phyloP scores from a whole-genome alignment of 2,329 filamentous ascomycete species.

The Nannizziopsis arthrosporioides region DNA sequence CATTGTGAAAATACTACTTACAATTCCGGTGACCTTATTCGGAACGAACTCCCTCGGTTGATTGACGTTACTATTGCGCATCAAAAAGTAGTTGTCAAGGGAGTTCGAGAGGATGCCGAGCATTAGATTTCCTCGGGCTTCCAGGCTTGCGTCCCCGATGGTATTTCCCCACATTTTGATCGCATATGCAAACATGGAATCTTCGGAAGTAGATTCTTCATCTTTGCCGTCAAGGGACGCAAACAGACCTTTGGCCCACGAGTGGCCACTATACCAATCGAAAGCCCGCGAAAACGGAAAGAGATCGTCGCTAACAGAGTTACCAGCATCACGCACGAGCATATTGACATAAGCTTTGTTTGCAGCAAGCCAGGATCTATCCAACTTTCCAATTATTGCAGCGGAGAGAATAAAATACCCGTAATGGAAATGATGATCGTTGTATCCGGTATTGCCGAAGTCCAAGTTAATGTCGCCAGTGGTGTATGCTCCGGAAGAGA shows the following conservation, averaged over 20 bases:
- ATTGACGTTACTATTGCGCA: slow-evolving; percentile 55
- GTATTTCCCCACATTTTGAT: slow-evolving; percentile 89
- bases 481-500: slow-evolving; percentile 61
- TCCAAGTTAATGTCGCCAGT: slow-evolving; percentile 60
- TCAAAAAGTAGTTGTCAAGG: slow-evolving; percentile 71
- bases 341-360: slow-evolving; percentile 75
- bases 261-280: slow-evolving; percentile 92
- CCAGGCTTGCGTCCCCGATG: slow-evolving; percentile 64
- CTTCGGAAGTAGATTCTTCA: slow-evolving; percentile 76
- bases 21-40: slow-evolving; percentile 59
- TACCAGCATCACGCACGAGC: slow-evolving; percentile 72
- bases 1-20: slow-evolving; percentile 19
- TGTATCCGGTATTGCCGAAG: slow-evolving; percentile 77
- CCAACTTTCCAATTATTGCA: slow-evolving; percentile 68
- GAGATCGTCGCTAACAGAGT: slow-evolving; percentile 59
- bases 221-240: slow-evolving; percentile 45
- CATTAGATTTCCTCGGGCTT: slow-evolving; percentile 73
- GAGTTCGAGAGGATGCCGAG: slow-evolving; percentile 64
- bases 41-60: slow-evolving; percentile 66
- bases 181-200: slow-evolving; percentile 74
- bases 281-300: slow-evolving; percentile 78
- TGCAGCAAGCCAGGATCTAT: slow-evolving; percentile 58
- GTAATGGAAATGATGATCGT: slow-evolving; percentile 53
- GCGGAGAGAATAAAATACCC: slow-evolving; percentile 85
- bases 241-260: slow-evolving; percentile 61